Base-by-base conservation (phyloP, 1,284 basidiomycete genomes). In the Cystobasidium pallidum region DNA sequence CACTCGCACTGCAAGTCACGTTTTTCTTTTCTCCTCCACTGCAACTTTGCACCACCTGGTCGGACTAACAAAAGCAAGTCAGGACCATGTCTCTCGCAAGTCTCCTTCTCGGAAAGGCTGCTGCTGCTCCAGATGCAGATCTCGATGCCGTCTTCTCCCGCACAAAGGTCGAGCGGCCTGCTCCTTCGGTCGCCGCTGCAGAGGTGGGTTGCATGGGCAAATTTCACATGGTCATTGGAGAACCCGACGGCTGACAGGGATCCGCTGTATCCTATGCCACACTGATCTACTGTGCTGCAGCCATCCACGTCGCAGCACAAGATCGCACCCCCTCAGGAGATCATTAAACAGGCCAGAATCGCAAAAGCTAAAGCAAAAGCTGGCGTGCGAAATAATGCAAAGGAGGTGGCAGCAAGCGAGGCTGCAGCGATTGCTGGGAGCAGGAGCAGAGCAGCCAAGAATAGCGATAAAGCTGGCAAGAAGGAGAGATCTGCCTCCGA, bases 101-200 rank as follows among this genome's bases (percentile, higher is more conserved):
- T 34, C 47, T 64, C n/a, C 62, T 64, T 24, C 62, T 64, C 1
- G 62, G 62, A 24, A 52, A 32, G 13, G 49, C 30, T 10, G 24
- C 47, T n/a, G 17, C 26, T 41, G 64, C 49, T 21, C 19, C 51
- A 21, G 64, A 66, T 24, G 36, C 64, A 52, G 64, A 45, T 21
- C 51, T 66, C 19, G 64, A 66, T 52, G 64, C 64, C 30, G 26
- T 66, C 17, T 66, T 66, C 52, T 21, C 64, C 17, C 64, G 64
- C 2, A 66, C 64, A 55, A 66, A 66, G 52, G 64, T 66, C 1
- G 62, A 65, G 21, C 17, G 8, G 43, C 62, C 43, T 15, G 64
- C 52, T 21, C 32, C 32, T 39, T 10, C n/a, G 54, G 24, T 39
- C 34, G 24, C 21, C 17, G 49, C 26, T 30, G 62, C 62, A 51